Conservation (phyloP, 2,329 filamentous ascomycete species). For the Waltergamsia citrina region DNA sequence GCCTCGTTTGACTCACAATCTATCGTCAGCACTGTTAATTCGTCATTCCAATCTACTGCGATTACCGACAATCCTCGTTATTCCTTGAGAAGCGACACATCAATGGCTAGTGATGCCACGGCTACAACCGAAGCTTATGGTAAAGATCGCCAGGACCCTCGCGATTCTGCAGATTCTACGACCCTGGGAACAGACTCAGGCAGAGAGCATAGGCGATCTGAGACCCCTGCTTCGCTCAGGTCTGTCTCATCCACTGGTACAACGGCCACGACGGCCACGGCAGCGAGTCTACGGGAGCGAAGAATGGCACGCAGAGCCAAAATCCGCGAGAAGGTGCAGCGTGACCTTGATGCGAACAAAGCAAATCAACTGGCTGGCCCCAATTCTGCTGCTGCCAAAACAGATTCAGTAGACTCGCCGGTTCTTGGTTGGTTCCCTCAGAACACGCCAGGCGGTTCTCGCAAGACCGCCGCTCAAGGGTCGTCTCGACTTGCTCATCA, state of each 20-base stretch:
- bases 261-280: background rate
- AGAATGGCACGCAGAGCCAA: constrained; percentile 3
- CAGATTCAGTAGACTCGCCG: constrained; percentile 4
- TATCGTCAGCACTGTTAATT: constrained; percentile 2
- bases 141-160: background rate
- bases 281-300: constrained; percentile 2
- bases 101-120: background rate
- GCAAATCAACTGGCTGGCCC: background rate
- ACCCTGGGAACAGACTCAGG: background rate
- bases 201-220: background rate
- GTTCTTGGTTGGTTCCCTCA: constrained; percentile 4
- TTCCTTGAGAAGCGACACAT: constrained; percentile 3
- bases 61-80: constrained; percentile 2
- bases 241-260: constrained; percentile 3
- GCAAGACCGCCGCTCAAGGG: background rate
- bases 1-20: constrained; percentile 1
- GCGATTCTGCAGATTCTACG: background rate
- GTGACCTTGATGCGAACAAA: constrained; percentile 4
- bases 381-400: background rate
- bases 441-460: background rate
- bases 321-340: constrained; percentile 4
- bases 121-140: background rate
- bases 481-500: background rate
- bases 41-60: constrained; percentile 1
- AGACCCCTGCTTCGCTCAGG: background rate